These are phyloP conservation scores for Eleusine coracana DNA, from an alignment of 176 grass and related monocot species.

Conservation along the genomic window DNA sequence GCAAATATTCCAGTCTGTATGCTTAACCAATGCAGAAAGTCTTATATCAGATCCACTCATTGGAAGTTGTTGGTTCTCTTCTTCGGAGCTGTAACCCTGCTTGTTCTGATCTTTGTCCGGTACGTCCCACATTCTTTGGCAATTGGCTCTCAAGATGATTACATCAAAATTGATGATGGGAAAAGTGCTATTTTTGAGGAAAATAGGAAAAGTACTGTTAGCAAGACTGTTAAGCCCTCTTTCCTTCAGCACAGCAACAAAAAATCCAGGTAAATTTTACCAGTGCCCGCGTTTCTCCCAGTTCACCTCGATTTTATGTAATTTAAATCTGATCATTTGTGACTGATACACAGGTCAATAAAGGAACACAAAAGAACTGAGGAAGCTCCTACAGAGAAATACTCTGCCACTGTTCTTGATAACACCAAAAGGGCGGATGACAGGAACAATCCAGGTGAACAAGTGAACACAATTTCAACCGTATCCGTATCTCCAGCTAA, in stretches of 20 bases:
- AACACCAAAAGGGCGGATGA: conserved; percentile 46
- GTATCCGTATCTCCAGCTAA: conserved; percentile 34
- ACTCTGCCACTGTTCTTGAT: conserved; percentile 43
- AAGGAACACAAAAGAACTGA: conserved; percentile 64
- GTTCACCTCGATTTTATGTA: conserved; percentile 12
- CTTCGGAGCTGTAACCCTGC: conserved; percentile 46
- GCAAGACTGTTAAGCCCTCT: conserved; percentile 61
- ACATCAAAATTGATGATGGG: conserved; percentile 50
- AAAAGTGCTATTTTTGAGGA: conserved; percentile 32
- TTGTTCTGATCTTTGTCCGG: conserved; percentile 62
- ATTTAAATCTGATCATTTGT: conserved; percentile 42
- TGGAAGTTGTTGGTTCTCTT: conserved; percentile 62
- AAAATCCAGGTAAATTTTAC: conserved; percentile 64
- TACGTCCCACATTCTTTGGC: conserved; percentile 45
- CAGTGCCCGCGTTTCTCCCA: background rate
- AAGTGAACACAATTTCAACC: conserved; percentile 44
- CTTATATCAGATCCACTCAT: conserved; percentile 51
- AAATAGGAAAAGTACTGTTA: conserved; percentile 27
- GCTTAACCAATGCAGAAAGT: conserved; percentile 73
- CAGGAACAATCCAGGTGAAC: conserved; percentile 44
- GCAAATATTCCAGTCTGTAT: conserved; percentile 69
- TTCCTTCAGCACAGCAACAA: conserved; percentile 55
- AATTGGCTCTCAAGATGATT: conserved; percentile 47
- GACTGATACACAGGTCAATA: conserved; percentile 51
- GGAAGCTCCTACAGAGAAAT: conserved; percentile 43